Evolutionary conservation across 1,284 basidiomycete genomes (phyloP).

Genomic region (Microbotryomycetes sp.): DNA sequence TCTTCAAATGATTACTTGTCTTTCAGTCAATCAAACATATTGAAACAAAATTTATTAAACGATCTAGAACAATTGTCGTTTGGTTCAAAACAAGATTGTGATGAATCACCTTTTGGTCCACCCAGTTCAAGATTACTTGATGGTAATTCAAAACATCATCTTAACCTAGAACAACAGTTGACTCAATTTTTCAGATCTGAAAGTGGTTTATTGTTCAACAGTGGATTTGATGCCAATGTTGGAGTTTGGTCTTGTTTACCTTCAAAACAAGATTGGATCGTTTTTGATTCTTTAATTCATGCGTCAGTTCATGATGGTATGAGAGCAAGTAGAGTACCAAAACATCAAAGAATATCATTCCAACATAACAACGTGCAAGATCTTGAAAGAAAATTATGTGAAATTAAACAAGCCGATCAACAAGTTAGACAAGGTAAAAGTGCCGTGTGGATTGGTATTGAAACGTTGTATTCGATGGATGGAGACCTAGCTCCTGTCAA

Average conservation of each 20-base stretch:
- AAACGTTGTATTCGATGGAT: constrained; percentile 92
- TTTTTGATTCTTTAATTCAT: constrained; percentile 86
- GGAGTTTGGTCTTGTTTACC: constrained; percentile 80
- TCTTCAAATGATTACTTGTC: constrained; percentile 93
- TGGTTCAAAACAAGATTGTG: constrained; percentile 1
- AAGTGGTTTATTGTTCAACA: constrained; percentile 77
- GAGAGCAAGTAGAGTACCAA: constrained; percentile 56
- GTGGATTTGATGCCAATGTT: constrained; percentile 90
- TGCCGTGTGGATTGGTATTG: constrained; percentile 58
- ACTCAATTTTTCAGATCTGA: constrained; percentile 55
- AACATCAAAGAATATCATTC: constrained; percentile 51
- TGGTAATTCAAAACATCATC: constrained; percentile 62
- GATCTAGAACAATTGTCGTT: constrained; percentile 13
- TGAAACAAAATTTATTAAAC: constrained; percentile 56
- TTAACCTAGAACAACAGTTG: constrained; percentile 61
- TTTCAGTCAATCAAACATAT: constrained; percentile 55
- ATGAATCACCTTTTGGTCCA: constrained; percentile 60
- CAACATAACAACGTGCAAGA: constrained; percentile 61
- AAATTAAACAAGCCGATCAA: constrained; percentile 5
- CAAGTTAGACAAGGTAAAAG: constrained; percentile 14
- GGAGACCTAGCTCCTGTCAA: constrained; percentile 75
- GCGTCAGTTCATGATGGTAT: constrained; percentile 89
- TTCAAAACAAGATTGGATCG: constrained; percentile 66
- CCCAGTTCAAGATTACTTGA: constrained; percentile 87
- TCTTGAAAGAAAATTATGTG: constrained; percentile 20